Percentiles rank a stretch among this genome's conserved stretches.
These are phyloP conservation scores for Anethum foeniculum DNA, from an alignment of 140 eudicot species.

Conservation along the genomic window DNA sequence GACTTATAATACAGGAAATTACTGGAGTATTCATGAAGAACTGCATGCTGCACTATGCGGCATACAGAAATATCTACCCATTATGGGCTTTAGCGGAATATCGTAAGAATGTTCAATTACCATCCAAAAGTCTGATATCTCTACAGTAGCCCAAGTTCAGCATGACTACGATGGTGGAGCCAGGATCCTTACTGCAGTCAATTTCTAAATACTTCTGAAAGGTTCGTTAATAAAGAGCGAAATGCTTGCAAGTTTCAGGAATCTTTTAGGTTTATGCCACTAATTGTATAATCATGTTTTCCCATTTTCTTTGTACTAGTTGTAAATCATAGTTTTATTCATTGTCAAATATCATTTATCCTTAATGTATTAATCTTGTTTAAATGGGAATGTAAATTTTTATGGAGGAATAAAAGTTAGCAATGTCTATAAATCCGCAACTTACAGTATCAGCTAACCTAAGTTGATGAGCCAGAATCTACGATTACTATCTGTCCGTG, in stretches of 20 bases:
- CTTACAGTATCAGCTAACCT: not conserved
- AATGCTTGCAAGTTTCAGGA: not conserved
- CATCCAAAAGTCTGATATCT: not conserved
- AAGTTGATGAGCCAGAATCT: not conserved
- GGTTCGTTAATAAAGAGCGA: not conserved
- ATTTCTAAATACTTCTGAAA: not conserved
- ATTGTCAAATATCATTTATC: not conserved
- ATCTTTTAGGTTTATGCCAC: not conserved
- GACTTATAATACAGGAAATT: slow-evolving; percentile 16
- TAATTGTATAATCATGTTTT: not conserved
- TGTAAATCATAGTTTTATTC: not conserved
- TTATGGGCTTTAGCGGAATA: slow-evolving; percentile 27
- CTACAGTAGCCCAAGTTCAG: not conserved
- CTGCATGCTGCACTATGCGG: slow-evolving; percentile 28
- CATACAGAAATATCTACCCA: slow-evolving; percentile 21
- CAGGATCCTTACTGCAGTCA: not conserved
- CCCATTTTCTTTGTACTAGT: not conserved
- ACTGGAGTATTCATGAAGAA: slow-evolving; percentile 26
- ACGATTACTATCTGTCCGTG: not conserved
- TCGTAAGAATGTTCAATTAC: slow-evolving; percentile 7
- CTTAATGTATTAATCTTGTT: not conserved
- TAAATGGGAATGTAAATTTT: not conserved
- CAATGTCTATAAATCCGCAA: not conserved
- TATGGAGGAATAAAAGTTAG: not conserved
- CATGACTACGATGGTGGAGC: not conserved